Conservation (phyloP, 2,329 filamentous ascomycete species). For the Fusarium cyanostomum region DNA sequence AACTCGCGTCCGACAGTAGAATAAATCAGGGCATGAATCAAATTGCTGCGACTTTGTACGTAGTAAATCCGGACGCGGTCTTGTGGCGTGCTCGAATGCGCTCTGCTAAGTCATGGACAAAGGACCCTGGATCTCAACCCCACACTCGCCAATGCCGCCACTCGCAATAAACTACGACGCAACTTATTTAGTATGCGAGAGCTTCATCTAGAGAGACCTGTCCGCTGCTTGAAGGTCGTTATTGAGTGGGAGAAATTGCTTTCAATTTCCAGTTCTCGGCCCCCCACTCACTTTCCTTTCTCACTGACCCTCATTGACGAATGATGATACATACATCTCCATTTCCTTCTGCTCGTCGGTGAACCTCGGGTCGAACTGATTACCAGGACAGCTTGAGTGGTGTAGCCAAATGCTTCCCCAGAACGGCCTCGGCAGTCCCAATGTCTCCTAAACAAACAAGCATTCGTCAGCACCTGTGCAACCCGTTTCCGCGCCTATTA, state of each 20-base stretch:
- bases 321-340: conserved; percentile 4
- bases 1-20: background rate
- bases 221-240: conserved; percentile 7
- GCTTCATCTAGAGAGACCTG: conserved; percentile 22
- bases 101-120: conserved; percentile 11
- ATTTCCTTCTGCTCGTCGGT: background rate
- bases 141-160: conserved; percentile 23
- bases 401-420: conserved; percentile 69
- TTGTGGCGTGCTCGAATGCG: conserved; percentile 9
- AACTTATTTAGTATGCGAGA: too few relatives aligned
- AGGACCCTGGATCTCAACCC: conserved; percentile 36
- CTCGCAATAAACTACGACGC: background rate
- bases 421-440: conserved; percentile 70
- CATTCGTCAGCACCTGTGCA: conserved; percentile 13
- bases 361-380: conserved; percentile 15
- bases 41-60: background rate
- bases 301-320: background rate
- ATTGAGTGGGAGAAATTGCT: conserved; percentile 21
- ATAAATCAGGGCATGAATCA: background rate
- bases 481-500: background rate
- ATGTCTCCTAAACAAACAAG: conserved; percentile 63
- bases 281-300: background rate
- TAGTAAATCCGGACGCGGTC: conserved; percentile 5
- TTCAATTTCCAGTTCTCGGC: conserved; percentile 25
- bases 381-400: conserved; percentile 75